Percentiles rank a stretch among this genome's conserved stretches.
phyloP scores from a whole-genome alignment of 2,329 filamentous ascomycete species.

The Phaeosphaeria sp. region DNA sequence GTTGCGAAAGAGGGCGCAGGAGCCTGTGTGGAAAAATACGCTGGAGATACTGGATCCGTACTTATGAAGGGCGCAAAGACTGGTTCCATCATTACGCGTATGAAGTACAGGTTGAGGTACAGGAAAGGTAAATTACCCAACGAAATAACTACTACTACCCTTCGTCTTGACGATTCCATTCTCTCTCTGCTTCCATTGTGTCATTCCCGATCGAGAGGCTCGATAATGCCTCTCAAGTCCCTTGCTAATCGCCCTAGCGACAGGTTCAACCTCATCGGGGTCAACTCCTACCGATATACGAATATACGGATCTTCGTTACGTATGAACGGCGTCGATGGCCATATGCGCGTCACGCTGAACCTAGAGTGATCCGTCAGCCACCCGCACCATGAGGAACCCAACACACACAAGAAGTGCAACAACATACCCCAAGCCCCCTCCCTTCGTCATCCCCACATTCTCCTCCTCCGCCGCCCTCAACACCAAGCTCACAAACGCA shows the following conservation, averaged over 20 bases:
- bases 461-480: constrained; percentile 2
- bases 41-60: background rate
- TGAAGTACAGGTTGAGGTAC: background rate
- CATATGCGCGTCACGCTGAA: constrained; percentile 8
- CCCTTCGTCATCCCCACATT: constrained; percentile 6
- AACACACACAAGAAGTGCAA: background rate
- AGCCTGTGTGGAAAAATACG: constrained; percentile 1
- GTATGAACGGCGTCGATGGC: constrained; percentile 1
- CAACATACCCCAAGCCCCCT: background rate
- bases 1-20: background rate
- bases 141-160: background rate
- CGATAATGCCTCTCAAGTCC: constrained; percentile 4
- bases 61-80: background rate
- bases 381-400: background rate
- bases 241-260: constrained; percentile 1
- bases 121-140: background rate
- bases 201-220: background rate
- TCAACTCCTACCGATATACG: constrained; percentile 7
- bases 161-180: background rate
- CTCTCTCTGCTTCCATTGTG: constrained; percentile 1
- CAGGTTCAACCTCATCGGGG: constrained; percentile 3
- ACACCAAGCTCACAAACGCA: constrained; percentile 2
- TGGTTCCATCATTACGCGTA: background rate
- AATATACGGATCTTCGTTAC: constrained; percentile 7
- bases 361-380: background rate